Conservation (phyloP, 148 eudicot genomes). For the Rhododendron simsii region DNA sequence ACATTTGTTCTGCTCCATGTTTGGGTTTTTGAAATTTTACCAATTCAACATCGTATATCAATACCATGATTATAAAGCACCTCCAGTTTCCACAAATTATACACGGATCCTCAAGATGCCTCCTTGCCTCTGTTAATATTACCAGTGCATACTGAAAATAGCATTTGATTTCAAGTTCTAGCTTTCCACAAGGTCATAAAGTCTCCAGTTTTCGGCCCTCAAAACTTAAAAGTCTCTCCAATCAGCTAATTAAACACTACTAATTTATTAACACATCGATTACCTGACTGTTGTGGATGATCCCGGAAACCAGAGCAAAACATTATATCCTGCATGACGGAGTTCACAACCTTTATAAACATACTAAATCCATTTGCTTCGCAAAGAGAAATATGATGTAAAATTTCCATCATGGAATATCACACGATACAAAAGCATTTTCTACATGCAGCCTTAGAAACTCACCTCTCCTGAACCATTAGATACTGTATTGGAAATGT, state of each 20-base stretch:
- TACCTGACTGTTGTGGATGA: constrained; percentile 67
- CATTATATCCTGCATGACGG: constrained; percentile 46
- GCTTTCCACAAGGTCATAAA: not conserved
- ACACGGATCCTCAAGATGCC: not conserved
- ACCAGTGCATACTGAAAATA: not conserved
- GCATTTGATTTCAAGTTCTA: not conserved
- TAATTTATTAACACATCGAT: not conserved
- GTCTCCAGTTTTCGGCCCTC: not conserved
- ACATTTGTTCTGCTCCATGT: not conserved
- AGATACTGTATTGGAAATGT: constrained; percentile 36
- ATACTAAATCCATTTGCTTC: constrained; percentile 4
- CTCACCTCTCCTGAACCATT: constrained; percentile 54
- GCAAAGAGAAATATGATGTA: not conserved
- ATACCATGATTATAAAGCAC: not conserved
- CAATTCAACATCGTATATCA: not conserved
- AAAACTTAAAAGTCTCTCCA: not conserved
- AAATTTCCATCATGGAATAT: not conserved
- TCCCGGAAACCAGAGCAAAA: constrained; percentile 57
- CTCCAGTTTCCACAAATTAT: not conserved
- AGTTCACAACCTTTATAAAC: constrained; percentile 10
- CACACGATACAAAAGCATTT: constrained; percentile 1
- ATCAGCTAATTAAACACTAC: not conserved
- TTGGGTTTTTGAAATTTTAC: not conserved
- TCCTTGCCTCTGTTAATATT: not conserved
- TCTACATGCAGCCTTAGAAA: constrained; percentile 5